phyloP scores from a whole-genome alignment of 768 basidiomycete species.

The Phaeolepiota aurea region DNA sequence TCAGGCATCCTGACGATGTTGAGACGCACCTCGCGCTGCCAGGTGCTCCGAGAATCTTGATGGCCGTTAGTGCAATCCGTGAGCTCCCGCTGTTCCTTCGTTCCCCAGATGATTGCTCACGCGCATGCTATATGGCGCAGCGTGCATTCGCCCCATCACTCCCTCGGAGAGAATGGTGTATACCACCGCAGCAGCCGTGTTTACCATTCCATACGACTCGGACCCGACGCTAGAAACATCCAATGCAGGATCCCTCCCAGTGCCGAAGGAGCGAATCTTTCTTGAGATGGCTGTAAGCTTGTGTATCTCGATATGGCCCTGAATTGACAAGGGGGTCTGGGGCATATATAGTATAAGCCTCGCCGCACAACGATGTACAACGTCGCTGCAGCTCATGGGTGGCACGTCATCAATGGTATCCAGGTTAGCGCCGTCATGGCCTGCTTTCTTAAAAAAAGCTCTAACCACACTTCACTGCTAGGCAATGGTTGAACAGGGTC shows the following conservation, averaged over 20 bases:
- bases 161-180: conserved; percentile 22
- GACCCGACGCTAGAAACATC: background rate
- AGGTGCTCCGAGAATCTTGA: conserved; percentile 15
- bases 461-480: conserved; percentile 4
- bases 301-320: background rate
- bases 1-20: conserved; percentile 19
- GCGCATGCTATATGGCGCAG: background rate
- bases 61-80: conserved; percentile 29
- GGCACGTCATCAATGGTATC: conserved; percentile 22
- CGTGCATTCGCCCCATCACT: conserved; percentile 19
- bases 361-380: conserved; percentile 6
- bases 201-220: conserved; percentile 19
- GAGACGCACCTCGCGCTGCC: conserved; percentile 17
- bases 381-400: conserved; percentile 22
- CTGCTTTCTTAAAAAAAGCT: no score
- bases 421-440: conserved; percentile 27
- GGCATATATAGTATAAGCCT: conserved; percentile 1
- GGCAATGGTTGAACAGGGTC: conserved; percentile 28
- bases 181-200: conserved; percentile 19
- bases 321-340: no score
- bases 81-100: conserved; percentile 3
- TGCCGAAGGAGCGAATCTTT: conserved; percentile 20
- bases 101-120: background rate
- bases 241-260: conserved; percentile 14
- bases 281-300: conserved; percentile 23